Evolutionary conservation across 2,329 filamentous ascomycete genomes (phyloP), one percentile per base, ranked within the genome.

Genomic region (Alternaria tenuissima): DNA sequence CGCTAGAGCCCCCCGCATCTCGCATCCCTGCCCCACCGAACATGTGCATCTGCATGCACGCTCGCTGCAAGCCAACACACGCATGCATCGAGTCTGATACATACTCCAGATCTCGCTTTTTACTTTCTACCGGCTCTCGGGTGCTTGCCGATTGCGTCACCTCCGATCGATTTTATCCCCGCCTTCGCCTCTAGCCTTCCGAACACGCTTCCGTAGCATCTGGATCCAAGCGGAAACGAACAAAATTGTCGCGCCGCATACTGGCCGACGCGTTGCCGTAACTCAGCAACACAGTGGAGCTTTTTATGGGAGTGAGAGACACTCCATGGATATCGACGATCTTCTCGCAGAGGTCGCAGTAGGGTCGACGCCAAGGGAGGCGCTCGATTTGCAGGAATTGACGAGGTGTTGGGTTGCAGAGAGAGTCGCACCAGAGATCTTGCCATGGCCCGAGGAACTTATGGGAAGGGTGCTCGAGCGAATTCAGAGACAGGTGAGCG

Each of bases 401-500:
- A 97, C 94, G 69, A 90, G 94, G 72, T 91, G 90, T 71, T 99
- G 94, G 94, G 88, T 97, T 44, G 92, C 94, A 43, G 96, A 99
- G 79, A 88, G 95, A 69, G 92, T 91, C 57, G 90, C 93, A 44
- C 93, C 94, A 3, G 94, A 97, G 79, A 84, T 99, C n/a, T 83
- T 98, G 39, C 87, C 89, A 80, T 98, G 88, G 80, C 86, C 90
- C 5, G 87, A 88, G 38, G 87, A 87, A 18, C 83, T 98, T 59
- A 91, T 99, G 76, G 91, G 95, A 66, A 88, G 94, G 65, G 87
- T 95, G 71, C 91, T 93, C 80, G 86, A 88, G 61, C 86, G 79
- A 57, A 73, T 81, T 34, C 55, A 74, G 52, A 64, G 62, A 63
- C 79, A 80, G 73, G 78, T 79, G 68, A 55, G 74, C 8, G 14